These are phyloP conservation scores for Torulaspora delbrueckii DNA, from an alignment of 805 yeast genomes.

Conservation along the genomic window DNA sequence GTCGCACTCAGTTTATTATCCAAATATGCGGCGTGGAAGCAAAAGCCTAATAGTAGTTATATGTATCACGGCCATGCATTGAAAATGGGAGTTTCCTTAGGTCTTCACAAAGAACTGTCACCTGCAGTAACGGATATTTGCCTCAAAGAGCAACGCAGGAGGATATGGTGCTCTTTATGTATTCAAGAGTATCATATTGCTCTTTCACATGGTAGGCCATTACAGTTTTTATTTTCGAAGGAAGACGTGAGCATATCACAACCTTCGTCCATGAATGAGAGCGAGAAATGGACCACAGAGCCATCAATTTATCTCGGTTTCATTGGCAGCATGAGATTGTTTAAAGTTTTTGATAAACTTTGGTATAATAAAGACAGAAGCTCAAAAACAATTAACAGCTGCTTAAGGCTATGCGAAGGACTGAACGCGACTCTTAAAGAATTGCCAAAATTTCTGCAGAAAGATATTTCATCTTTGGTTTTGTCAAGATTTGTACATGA, in stretches of 20 bases:
- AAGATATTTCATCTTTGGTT: conserved; percentile 34
- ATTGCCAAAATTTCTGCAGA: conserved; percentile 47
- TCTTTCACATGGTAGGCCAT: conserved; percentile 61
- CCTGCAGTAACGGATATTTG: conserved; percentile 20
- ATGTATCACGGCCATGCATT: conserved; percentile 59
- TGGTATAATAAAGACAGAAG: conserved; percentile 6
- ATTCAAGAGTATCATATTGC: conserved; percentile 64
- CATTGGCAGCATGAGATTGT: conserved; percentile 50
- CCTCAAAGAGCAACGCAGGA: conserved; percentile 48
- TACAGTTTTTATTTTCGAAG: conserved; percentile 41
- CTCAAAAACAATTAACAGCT: conserved; percentile 41
- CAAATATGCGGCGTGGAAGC: conserved; percentile 58
- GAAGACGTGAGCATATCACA: conserved; percentile 44
- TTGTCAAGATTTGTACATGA: conserved; percentile 42
- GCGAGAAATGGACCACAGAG: conserved; percentile 26
- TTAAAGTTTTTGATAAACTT: conserved; percentile 36
- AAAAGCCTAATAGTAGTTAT: conserved; percentile 67
- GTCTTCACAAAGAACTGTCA: conserved; percentile 48
- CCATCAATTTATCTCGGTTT: conserved; percentile 58
- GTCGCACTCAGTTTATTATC: conserved; percentile 51
- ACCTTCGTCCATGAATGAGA: conserved; percentile 49
- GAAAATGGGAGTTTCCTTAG: conserved; percentile 63
- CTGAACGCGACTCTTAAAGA: conserved; percentile 39
- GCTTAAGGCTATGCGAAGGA: conserved; percentile 42
- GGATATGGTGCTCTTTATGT: conserved; percentile 66